phyloP scores from a whole-genome alignment of 441 rosid species.

The Adansonia madagascariensis region DNA sequence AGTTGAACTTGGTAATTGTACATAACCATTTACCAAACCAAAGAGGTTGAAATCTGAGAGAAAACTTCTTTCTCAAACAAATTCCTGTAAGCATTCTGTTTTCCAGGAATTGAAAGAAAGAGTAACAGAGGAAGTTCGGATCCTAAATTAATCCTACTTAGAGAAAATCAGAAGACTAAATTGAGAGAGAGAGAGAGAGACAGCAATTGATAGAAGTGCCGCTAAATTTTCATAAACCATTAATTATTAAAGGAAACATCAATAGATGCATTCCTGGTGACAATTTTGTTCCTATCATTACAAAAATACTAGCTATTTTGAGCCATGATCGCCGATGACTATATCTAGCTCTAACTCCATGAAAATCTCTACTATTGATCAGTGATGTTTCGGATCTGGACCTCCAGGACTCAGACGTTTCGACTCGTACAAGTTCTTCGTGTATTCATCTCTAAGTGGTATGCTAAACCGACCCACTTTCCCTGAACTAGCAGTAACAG shows the following conservation, averaged over 20 bases:
- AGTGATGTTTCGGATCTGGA: slow-evolving; percentile 25
- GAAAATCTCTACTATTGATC: not conserved
- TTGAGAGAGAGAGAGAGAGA: no score
- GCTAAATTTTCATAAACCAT: no score
- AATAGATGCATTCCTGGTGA: no score
- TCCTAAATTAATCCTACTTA: no score
- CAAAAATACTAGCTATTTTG: not conserved
- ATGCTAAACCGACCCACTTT: slow-evolving; percentile 2
- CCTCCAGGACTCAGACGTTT: slow-evolving; percentile 36
- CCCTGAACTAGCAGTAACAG: slow-evolving; percentile 6
- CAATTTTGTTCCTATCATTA: not conserved
- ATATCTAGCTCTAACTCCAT: no score
- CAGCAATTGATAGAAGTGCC: no score
- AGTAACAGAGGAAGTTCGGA: not conserved
- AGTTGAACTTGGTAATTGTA: not conserved
- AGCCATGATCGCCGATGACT: not conserved
- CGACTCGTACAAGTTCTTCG: not conserved
- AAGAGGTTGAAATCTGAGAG: not conserved
- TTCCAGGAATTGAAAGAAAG: not conserved
- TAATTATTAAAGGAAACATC: no score
- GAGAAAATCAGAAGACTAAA: no score
- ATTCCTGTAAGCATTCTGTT: not conserved
- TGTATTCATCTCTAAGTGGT: not conserved
- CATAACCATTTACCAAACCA: not conserved
- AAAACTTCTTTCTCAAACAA: not conserved